A percentile compares a stretch with the other conserved stretches of the same genome.
Conservation (phyloP, 2,329 filamentous ascomycete species). For the Scytalidium sp. region DNA sequence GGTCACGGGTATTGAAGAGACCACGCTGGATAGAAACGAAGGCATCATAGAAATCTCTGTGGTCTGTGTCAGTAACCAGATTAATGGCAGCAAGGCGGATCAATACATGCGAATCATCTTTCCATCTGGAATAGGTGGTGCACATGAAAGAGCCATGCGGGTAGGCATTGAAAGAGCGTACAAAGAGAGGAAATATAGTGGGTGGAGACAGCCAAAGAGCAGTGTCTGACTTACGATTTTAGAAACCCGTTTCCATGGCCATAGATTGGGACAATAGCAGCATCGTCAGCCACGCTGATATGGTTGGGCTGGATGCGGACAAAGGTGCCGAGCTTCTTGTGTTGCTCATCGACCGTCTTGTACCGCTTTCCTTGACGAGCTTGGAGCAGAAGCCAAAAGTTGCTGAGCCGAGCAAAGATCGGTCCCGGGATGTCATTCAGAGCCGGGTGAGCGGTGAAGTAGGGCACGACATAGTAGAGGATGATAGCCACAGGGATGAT, state of each 20-base stretch:
- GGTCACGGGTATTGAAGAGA: conserved; percentile 85
- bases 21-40: conserved; percentile 85
- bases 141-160: too few species aligned
- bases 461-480: conserved; percentile 29
- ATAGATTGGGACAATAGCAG: conserved; percentile 74
- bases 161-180: too few species aligned
- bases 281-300: conserved; percentile 75
- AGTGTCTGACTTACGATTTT: conserved; percentile 51
- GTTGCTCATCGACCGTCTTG: conserved; percentile 57
- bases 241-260: conserved; percentile 76
- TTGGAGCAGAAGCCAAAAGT: conserved; percentile 74
- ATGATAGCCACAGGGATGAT: conserved; percentile 42
- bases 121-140: too few species aligned
- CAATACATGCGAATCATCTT: neutral
- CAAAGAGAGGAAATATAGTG: too few species aligned
- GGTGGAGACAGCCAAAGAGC: too few species aligned
- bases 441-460: conserved; percentile 24
- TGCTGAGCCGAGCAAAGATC: conserved; percentile 62
- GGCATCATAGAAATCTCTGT: conserved; percentile 83
- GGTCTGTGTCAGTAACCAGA: too few species aligned
- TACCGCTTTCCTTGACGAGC: conserved; percentile 65
- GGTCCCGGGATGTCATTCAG: conserved; percentile 44
- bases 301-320: conserved; percentile 84
- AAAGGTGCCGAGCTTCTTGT: conserved; percentile 66
- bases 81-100: too few species aligned